Evolutionary conservation across 352 stramenopile species (phyloP).

Genomic region (Phytopythium montanum): DNA sequence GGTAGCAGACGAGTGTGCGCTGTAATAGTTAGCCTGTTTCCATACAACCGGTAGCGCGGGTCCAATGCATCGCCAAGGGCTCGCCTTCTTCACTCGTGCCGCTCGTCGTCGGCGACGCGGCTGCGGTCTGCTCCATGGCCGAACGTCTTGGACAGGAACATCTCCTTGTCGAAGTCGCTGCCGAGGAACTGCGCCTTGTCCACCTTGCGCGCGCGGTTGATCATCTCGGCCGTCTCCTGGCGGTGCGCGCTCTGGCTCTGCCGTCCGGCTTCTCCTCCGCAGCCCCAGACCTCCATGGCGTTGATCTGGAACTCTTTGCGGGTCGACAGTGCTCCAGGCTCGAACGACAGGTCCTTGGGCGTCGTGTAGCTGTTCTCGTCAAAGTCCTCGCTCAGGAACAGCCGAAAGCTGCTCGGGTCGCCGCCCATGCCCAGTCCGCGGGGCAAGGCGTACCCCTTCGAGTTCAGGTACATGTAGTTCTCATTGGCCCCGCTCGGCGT

Average conservation of each 20-base stretch:
- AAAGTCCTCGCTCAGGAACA: constrained; percentile 84
- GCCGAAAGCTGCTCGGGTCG: constrained; percentile 63
- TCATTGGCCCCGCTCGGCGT: constrained; percentile 36
- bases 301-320: constrained; percentile 61
- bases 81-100: background rate
- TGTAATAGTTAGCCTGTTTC: constrained; percentile 2
- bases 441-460: constrained; percentile 71
- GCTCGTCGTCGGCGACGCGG: constrained; percentile 67
- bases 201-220: constrained; percentile 79
- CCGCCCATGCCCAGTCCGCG: constrained; percentile 76
- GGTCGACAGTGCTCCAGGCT: constrained; percentile 53
- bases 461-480: constrained; percentile 89
- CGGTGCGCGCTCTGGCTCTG: constrained; percentile 57
- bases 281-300: constrained; percentile 78
- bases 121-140: constrained; percentile 59
- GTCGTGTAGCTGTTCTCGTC: constrained; percentile 81
- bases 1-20: background rate
- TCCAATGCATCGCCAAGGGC: no score
- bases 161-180: constrained; percentile 82
- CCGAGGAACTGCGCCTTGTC: constrained; percentile 84
- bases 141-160: constrained; percentile 81
- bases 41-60: background rate
- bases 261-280: constrained; percentile 54
- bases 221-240: constrained; percentile 78
- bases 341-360: constrained; percentile 70